phyloP scores from a whole-genome alignment of 371 early-diverging fungal species.

The Phascolomyces articulosus region DNA sequence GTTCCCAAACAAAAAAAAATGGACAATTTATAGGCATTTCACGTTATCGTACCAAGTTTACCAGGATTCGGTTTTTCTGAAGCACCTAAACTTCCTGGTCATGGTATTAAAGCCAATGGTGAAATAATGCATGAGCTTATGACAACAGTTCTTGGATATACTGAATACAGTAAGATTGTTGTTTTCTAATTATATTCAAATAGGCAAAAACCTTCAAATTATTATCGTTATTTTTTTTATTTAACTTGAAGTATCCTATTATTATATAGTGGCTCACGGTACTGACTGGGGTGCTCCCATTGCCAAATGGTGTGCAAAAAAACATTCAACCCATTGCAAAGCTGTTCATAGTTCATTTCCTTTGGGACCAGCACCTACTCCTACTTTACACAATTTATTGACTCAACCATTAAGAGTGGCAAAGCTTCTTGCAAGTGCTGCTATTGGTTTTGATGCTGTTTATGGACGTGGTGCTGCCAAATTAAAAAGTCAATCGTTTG shows the following conservation, averaged over 20 bases:
- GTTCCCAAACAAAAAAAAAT: background rate
- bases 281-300: slow-evolving; percentile 62
- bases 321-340: slow-evolving; percentile 37
- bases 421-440: slow-evolving; percentile 33
- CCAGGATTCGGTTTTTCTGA: slow-evolving; percentile 66
- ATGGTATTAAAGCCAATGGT: slow-evolving; percentile 40
- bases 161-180: slow-evolving; percentile 42
- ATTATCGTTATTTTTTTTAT: no score
- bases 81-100: slow-evolving; percentile 44
- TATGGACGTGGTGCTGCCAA: slow-evolving; percentile 17
- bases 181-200: no score
- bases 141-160: slow-evolving; percentile 60
- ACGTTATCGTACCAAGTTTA: no score
- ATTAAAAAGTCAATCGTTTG: slow-evolving; percentile 20
- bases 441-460: slow-evolving; percentile 28
- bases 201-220: no score
- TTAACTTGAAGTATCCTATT: no score
- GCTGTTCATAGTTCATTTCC: slow-evolving; percentile 52
- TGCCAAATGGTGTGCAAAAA: slow-evolving; percentile 39
- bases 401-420: slow-evolving; percentile 28
- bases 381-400: slow-evolving; percentile 27
- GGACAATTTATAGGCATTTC: slow-evolving; percentile 39
- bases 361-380: slow-evolving; percentile 35
- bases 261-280: slow-evolving; percentile 35
- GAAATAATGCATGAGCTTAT: slow-evolving; percentile 52